A percentile compares a stretch with the other conserved stretches of the same genome.
Conservation (phyloP, 2,329 filamentous ascomycete species). For the Monosporascus ibericus region DNA sequence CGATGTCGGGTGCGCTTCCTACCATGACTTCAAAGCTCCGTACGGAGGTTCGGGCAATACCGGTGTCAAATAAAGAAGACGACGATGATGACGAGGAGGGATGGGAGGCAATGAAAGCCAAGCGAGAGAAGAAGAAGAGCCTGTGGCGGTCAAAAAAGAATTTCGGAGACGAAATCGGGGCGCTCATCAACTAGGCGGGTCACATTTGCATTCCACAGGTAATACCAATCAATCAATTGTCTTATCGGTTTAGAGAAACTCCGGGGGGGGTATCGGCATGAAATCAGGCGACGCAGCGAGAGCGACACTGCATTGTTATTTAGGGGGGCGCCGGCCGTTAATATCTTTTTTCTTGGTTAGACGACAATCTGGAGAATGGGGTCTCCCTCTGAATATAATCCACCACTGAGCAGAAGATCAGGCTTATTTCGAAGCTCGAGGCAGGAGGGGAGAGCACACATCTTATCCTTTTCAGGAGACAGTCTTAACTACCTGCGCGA, state of each 20-base stretch:
- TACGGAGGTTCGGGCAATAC: slow-evolving; percentile 31
- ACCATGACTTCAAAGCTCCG: slow-evolving; percentile 34
- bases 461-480: not conserved
- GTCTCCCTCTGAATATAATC: too few relatives aligned
- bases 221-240: not conserved
- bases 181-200: slow-evolving; percentile 35
- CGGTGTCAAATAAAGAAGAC: slow-evolving; percentile 36
- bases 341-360: not conserved
- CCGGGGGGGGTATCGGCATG: not conserved
- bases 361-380: not conserved
- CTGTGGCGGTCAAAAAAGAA: slow-evolving; percentile 58
- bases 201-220: not conserved
- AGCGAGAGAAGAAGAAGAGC: slow-evolving; percentile 62
- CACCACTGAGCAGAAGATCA: too few relatives aligned
- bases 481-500: not conserved
- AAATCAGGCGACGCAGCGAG: not conserved
- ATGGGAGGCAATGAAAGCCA: slow-evolving; percentile 65
- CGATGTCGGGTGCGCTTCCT: slow-evolving; percentile 37
- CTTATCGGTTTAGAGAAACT: not conserved
- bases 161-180: slow-evolving; percentile 40
- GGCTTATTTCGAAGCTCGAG: not conserved
- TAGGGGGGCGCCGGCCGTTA: not conserved
- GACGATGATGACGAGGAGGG: slow-evolving; percentile 62
- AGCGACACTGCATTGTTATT: not conserved
- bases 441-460: not conserved